phyloP scores from a whole-genome alignment of 177 flowering plant genomes.

The Vitis hybrid region DNA sequence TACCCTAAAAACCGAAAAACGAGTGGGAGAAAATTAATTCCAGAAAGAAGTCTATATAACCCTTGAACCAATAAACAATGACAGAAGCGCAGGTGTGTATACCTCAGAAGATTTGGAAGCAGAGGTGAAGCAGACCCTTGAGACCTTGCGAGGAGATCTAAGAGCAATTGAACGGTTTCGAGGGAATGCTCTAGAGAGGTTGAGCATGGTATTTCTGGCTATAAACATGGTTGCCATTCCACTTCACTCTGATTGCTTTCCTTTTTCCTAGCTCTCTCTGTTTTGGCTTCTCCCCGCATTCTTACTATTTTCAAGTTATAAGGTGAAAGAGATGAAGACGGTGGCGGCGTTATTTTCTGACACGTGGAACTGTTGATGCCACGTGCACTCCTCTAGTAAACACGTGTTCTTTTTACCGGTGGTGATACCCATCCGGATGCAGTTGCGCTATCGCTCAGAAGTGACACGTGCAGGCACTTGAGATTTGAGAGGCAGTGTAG shows the following conservation, averaged over 20 bases:
- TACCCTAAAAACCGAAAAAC: constrained; percentile 12
- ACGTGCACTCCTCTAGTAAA: constrained; percentile 8
- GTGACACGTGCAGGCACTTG: too few relatives aligned
- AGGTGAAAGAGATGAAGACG: constrained; percentile 7
- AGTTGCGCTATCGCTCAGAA: too few relatives aligned
- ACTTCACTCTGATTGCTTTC: not conserved
- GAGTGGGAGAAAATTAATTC: not conserved
- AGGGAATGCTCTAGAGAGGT: constrained; percentile 32
- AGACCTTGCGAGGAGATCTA: constrained; percentile 26
- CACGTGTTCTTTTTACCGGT: constrained; percentile 6
- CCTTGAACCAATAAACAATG: not conserved
- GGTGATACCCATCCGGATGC: too few relatives aligned
- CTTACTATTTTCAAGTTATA: not conserved
- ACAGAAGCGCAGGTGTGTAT: not conserved
- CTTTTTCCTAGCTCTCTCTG: constrained; percentile 1
- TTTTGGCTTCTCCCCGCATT: not conserved
- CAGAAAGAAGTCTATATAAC: not conserved
- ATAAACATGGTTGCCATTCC: constrained; percentile 35
- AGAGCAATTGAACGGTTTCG: constrained; percentile 20
- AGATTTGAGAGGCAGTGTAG: too few relatives aligned
- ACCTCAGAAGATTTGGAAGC: constrained; percentile 38
- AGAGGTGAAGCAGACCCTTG: constrained; percentile 43
- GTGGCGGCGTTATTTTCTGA: constrained; percentile 7
- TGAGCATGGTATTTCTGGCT: constrained; percentile 27
- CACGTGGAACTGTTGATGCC: constrained; percentile 11